Evolutionary conservation across 2,329 filamentous ascomycete genomes (phyloP), one percentile per base, ranked within the genome.

Genomic region (Phialemonium atrogriseum): DNA sequence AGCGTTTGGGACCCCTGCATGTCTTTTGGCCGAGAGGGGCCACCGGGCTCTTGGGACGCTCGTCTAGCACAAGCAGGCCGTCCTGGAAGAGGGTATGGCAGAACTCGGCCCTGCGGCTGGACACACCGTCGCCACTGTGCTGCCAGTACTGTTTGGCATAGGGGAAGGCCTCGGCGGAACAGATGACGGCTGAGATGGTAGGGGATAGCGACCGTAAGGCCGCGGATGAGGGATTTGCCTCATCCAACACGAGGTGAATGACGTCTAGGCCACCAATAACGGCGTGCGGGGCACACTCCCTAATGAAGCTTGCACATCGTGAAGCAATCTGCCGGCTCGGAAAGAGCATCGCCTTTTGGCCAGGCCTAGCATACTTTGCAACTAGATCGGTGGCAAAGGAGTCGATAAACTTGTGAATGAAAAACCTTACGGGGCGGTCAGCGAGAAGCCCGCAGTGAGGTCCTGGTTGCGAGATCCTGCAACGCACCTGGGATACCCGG

Each of bases 91-190:
- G 69, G 24, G 71, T 66, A 38, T 87, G 77, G 51, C 84, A 94
- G 55, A 94, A 95, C 52, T 95, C 89, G 20, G 86, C 88, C 24
- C 87, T 76, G 30, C 91, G 79, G 53, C 88, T 95, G 1, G 88
- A 95, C 10, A 94, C 70, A 11, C 91, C 91, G 39, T 94, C 88
- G 13, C 91, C 91, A 1, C 84, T 83, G 55, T 98, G 91, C 55
- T 96, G 91, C 91, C 91, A 98, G 49, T 94, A 95, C 48, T 87
- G 75, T 56, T 95, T 96, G n/a, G 86, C 84, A 37, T 83, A 57
- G 5, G 74, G 60, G 46, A 80, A 88, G 12, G 76, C 60, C 10
- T 77, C 72, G 27, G 70, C 64, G 1, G 79, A 74, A 45, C 81
- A 86, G 24, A 96, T 52, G 4, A 94, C 77, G 15, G 77, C 78